Base-by-base conservation (phyloP, 208 protist species). In the Strigomonas culicis region DNA sequence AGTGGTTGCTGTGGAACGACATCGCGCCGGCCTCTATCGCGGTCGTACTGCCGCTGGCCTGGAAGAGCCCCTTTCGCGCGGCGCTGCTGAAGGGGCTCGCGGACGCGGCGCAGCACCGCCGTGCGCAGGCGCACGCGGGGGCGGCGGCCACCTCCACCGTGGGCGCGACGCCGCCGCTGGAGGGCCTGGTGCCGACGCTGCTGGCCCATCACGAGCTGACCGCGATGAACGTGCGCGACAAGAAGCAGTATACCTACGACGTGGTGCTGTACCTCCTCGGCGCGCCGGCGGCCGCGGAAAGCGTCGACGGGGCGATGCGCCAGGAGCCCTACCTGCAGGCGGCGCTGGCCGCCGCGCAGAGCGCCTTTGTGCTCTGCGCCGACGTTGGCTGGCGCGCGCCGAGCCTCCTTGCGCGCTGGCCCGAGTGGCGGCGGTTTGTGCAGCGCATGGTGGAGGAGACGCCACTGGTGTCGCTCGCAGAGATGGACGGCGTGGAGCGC, bases 131-230 rank as follows among this genome's bases (percentile, higher is more conserved):
- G 43, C 43, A 17, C 43, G 19, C 19, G 43, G 17, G 19, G 19
- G 19, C 17, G 43, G 19, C 17, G 10, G 17, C 10, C 27, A 56
- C 49, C 11, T 62, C 34, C 53, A 30, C 44, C 41, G 34, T 17
- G 28, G 76, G 59, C n/a, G 53, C 25, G 8, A 34, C n/a, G 21
- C 51, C 59, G 24, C 34, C 30, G 52, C 30, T 72, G 46, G 49
- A 73, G 43, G 46, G 60, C 43, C 56, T 58, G 30, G 49, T 73
- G 13, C 82, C 88, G 1, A 74, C 68, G 7, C 36, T 95, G 0
- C 62, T 95, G 2, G 81, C 77, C n/a, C 83, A 85, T 34, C 84
- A 95, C 69, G 88, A 95, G 44, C 66, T 95, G 43, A 75, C 76
- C 0, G 82, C 81, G 10, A 77, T 95, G 66, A 84, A 88, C 66